Percentiles rank a stretch among this genome's conserved stretches.
Conservation (phyloP, 1,284 basidiomycete genomes). For the Ganoderma boninense region DNA sequence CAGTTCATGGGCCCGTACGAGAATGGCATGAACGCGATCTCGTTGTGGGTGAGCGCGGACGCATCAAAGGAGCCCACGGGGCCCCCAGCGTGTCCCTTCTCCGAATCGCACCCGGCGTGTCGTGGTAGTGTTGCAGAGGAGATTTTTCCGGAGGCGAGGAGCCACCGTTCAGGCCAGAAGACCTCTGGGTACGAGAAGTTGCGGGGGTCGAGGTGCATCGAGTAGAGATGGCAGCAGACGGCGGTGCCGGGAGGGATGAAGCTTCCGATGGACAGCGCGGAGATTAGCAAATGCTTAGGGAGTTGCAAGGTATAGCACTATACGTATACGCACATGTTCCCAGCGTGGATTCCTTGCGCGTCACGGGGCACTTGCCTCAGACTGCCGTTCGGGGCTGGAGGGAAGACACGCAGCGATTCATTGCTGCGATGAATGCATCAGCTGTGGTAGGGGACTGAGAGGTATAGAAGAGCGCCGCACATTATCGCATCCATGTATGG, state of each 20-base stretch:
- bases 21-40: constrained; percentile 39
- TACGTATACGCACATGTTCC: constrained; percentile 18
- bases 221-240: constrained; percentile 33
- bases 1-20: constrained; percentile 40
- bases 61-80: neutral
- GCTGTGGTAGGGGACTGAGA: neutral
- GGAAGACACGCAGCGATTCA: constrained; percentile 61
- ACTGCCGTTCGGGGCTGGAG: constrained; percentile 58
- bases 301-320: neutral
- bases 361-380: constrained; percentile 49
- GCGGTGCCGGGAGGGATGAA: constrained; percentile 37
- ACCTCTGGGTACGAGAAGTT: constrained; percentile 39
- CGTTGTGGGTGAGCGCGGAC: constrained; percentile 29
- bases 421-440: constrained; percentile 49
- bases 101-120: neutral
- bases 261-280: constrained; percentile 13
- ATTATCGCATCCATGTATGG: constrained; percentile 53
- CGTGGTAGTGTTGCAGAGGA: neutral
- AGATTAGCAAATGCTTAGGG: neutral
- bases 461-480: neutral
- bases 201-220: constrained; percentile 39
- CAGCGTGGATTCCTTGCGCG: constrained; percentile 29
- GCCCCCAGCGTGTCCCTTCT: neutral
- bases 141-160: constrained; percentile 20
- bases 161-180: constrained; percentile 43